Conservation (phyloP, 352 stramenopile genomes). For the Globisporangium radiosum region DNA sequence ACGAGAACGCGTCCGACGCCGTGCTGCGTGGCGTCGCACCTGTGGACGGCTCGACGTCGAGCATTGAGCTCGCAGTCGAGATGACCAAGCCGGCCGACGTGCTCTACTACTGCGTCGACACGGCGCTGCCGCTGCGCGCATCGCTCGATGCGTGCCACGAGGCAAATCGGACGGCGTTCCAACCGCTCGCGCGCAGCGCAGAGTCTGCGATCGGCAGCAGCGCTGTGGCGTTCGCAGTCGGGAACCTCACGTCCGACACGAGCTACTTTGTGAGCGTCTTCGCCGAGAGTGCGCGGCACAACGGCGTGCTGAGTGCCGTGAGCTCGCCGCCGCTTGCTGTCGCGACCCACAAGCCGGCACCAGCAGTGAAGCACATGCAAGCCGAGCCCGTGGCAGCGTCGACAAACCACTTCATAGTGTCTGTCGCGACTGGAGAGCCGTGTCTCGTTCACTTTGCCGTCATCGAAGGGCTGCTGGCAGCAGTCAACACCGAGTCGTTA, state of each 20-base stretch:
- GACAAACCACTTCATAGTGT: constrained; percentile 25
- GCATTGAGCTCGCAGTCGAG: constrained; percentile 32
- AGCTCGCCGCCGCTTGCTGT: constrained; percentile 15
- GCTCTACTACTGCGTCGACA: constrained; percentile 34
- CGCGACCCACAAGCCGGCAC: constrained; percentile 38
- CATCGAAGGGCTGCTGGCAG: constrained; percentile 2
- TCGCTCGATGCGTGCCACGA: constrained; percentile 14
- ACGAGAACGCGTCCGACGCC: constrained; percentile 61
- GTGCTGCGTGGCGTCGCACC: constrained; percentile 21
- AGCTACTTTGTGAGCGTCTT: constrained; percentile 40
- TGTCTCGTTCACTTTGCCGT: constrained; percentile 49
- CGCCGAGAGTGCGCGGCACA: constrained; percentile 46
- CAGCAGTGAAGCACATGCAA: constrained; percentile 15
- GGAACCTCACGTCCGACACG: constrained; percentile 50
- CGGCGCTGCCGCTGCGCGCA: neutral
- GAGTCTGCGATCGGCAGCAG: neutral
- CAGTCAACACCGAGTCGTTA: neutral
- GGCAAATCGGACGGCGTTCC: constrained; percentile 22
- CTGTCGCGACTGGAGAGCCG: constrained; percentile 17
- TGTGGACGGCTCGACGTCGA: constrained; percentile 27
- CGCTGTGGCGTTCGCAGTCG: constrained; percentile 31
- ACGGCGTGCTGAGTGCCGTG: constrained; percentile 40
- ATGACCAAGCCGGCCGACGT: constrained; percentile 60
- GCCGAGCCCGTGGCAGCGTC: constrained; percentile 23
- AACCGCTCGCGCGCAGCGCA: constrained; percentile 2